Percentiles rank a stretch among this genome's conserved stretches.
Conservation (phyloP, 106 monocot species). For the Xerophyta viscosa region DNA sequence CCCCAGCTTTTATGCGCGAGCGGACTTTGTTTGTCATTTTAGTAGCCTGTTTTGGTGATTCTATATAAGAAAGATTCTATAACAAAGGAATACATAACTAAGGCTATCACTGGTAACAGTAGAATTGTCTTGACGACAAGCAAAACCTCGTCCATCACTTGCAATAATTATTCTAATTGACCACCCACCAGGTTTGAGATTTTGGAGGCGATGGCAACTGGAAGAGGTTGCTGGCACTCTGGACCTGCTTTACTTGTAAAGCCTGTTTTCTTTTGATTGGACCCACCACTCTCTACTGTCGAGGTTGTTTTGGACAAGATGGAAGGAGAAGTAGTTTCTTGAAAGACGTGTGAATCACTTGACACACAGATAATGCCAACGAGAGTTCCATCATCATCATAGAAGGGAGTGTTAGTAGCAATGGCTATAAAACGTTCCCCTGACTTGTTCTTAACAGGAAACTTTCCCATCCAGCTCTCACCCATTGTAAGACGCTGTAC, state of each 20-base stretch:
- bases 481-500: conserved; percentile 41
- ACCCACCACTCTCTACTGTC: conserved; percentile 4
- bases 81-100: background rate
- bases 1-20: background rate
- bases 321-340: conserved; percentile 26
- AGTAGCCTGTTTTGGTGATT: conserved; percentile 10
- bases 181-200: conserved; percentile 78
- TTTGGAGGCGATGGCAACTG: conserved; percentile 75
- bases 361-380: conserved; percentile 88
- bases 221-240: conserved; percentile 62
- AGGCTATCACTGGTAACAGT: background rate
- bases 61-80: background rate
- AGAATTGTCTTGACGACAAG: background rate
- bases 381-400: conserved; percentile 76
- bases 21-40: conserved; percentile 10
- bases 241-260: conserved; percentile 30
- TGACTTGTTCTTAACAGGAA: conserved; percentile 68
- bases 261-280: conserved; percentile 12
- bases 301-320: conserved; percentile 9
- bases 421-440: conserved; percentile 70
- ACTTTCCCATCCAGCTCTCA: conserved; percentile 87
- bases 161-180: conserved; percentile 2
- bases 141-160: background rate
- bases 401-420: conserved; percentile 77
- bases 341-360: conserved; percentile 59